Evolutionary conservation across 129 eudicot species (phyloP).

Genomic region (Chrysanthemum lavandulifolium): DNA sequence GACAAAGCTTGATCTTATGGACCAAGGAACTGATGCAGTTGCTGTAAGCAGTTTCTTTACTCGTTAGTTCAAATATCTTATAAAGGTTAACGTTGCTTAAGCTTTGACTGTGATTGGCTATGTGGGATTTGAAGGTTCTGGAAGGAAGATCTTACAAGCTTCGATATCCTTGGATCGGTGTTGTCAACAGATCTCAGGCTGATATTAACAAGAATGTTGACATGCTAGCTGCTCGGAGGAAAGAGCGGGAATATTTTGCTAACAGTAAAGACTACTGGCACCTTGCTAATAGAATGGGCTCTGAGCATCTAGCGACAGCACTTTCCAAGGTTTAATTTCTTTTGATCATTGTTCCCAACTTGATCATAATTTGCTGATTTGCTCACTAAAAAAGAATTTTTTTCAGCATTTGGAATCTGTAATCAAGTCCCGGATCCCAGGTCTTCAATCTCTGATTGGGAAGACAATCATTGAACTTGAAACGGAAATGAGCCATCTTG

Average conservation of each 20-base stretch:
- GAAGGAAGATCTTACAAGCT: constrained; percentile 82
- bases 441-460: constrained; percentile 69
- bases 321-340: constrained; percentile 3
- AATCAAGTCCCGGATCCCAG: constrained; percentile 60
- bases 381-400: constrained; percentile 39
- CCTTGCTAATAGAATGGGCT: constrained; percentile 9
- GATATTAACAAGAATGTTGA: constrained; percentile 59
- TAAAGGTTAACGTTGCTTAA: not conserved
- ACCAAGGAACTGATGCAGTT: not conserved
- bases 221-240: constrained; percentile 7
- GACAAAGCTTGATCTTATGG: constrained; percentile 15
- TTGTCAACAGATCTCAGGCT: constrained; percentile 87
- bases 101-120: not conserved
- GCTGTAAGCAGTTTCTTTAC: not conserved
- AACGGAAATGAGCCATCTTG: constrained; percentile 72
- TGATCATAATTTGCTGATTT: not conserved
- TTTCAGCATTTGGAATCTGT: constrained; percentile 72
- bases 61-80: not conserved
- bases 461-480: constrained; percentile 75
- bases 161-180: constrained; percentile 86
- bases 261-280: constrained; percentile 1
- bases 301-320: not conserved
- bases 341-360: not conserved
- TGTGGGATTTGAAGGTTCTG: constrained; percentile 47
- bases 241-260: constrained; percentile 9